Conservation (phyloP, 192 early-diverging fungal genomes). For the Geranomyces michiganensis region DNA sequence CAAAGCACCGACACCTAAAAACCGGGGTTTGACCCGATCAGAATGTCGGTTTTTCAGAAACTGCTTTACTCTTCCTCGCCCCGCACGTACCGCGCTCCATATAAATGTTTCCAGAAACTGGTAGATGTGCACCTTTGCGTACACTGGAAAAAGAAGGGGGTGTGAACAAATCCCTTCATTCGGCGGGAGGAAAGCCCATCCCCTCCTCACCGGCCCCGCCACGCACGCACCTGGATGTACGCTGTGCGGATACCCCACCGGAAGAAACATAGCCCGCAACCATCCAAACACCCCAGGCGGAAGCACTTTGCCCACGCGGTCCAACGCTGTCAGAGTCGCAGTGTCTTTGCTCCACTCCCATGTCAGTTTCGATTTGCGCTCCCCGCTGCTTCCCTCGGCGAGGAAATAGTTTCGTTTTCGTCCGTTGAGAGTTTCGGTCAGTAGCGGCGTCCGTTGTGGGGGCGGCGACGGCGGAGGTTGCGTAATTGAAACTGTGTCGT, state of each 20-base stretch:
- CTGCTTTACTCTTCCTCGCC: no score
- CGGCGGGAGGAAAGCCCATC: conserved; percentile 19
- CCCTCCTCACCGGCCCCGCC: no score
- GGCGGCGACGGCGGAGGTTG: no score
- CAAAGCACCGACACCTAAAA: conserved; percentile 64
- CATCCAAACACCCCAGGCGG: conserved; percentile 21
- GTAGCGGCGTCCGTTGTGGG: conserved; percentile 1
- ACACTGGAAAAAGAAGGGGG: conserved; percentile 59
- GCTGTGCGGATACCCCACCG: conserved; percentile 28
- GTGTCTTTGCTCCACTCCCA: conserved; percentile 10
- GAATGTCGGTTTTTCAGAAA: neutral
- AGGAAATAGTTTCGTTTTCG: conserved; percentile 19
- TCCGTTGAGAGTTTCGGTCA: conserved; percentile 29
- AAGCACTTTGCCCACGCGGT: neutral
- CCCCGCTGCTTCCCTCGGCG: neutral
- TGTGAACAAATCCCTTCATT: conserved; percentile 45
- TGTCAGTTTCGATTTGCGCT: neutral
- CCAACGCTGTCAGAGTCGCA: neutral
- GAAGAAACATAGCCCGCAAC: conserved; percentile 62
- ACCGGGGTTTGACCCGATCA: neutral
- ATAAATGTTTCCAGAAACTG: conserved; percentile 66
- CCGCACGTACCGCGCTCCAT: conserved; percentile 54
- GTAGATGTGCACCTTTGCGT: conserved; percentile 60
- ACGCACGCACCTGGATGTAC: conserved; percentile 7
- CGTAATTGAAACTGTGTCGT: no score